Base-by-base conservation (phyloP, 192 early-diverging fungal genomes). In the Spinellus fusiger region DNA sequence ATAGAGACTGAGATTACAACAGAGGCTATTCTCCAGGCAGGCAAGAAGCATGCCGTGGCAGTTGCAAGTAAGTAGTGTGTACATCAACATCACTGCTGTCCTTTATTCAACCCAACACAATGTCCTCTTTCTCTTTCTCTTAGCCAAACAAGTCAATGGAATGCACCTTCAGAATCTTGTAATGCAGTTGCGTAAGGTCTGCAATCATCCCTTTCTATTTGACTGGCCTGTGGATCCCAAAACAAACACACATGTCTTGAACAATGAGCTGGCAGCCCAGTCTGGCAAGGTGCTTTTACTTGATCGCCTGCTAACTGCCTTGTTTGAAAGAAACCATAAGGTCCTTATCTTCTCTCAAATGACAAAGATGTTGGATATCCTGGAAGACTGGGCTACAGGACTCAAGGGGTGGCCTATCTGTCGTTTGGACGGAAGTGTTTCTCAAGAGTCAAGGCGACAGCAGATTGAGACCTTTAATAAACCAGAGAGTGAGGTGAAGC, bases 321-420 rank as follows among this genome's bases (percentile, higher is more conserved):
- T 99, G 7, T 86, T 96, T 62, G 75, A 80, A 4, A 64, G 84
- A 9, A 89, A 86, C 4, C 95, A 99, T 78, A 94, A 94, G 57
- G 91, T 98, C 6, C 78, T 99, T 31, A 81, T 98, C 13, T 99
- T 98, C 71, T 90, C 87, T 9, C 97, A 99, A 78, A 92, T 96
- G 75, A 86, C 90, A 6, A 82, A 84, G 25, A 86, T 93, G 75
- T 73, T 97, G 67, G 90, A 94, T 69, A 87, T 97, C 59, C 78
- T 98, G 62, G 92, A 95, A 70, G 93, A 90, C 57, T 98, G 96
- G 81, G 86, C 83, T 4, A 81, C 85, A 46, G 79, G 76, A 4
- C 83, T 93, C 61, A 86, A 91, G 48, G 75, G 73, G 1, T 96
- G 90, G 86, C 56, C 65, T 1, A 89, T 84, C 49, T 96, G 94